phyloP scores from a whole-genome alignment of 768 basidiomycete species.

The Phylloporus rhodoxanthus region DNA sequence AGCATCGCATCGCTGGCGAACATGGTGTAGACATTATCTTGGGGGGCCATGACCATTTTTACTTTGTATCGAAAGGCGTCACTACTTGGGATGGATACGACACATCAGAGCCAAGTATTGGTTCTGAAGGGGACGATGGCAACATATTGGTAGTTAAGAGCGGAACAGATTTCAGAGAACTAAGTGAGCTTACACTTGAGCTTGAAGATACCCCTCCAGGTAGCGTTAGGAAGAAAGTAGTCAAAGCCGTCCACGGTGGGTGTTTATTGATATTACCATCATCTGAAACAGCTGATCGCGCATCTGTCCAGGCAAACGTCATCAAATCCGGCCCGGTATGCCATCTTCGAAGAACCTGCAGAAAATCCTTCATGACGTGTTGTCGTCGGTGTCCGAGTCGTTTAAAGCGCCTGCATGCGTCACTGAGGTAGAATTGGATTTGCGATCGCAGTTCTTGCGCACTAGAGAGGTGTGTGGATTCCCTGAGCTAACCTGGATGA shows the following conservation, averaged over 20 bases:
- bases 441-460: conserved; percentile 70
- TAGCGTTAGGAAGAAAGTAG: conserved; percentile 58
- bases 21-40: conserved; percentile 83
- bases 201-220: conserved; percentile 54
- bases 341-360: conserved; percentile 51
- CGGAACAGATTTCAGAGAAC: conserved; percentile 84
- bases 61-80: conserved; percentile 65
- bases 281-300: background rate
- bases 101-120: conserved; percentile 44
- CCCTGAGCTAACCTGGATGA: background rate
- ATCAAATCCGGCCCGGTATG: conserved; percentile 52
- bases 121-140: conserved; percentile 67
- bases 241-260: conserved; percentile 57
- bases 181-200: conserved; percentile 68
- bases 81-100: conserved; percentile 65
- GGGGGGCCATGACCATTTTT: conserved; percentile 87
- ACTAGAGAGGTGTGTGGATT: conserved; percentile 52
- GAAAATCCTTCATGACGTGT: conserved; percentile 53
- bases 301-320: conserved; percentile 52
- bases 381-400: conserved; percentile 63
- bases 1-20: conserved; percentile 36
- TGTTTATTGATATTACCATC: background rate
- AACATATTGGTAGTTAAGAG: conserved; percentile 76
- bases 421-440: conserved; percentile 59
- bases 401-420: conserved; percentile 74